Evolutionary conservation across 176 grass and related monocot species (phyloP).

Genomic region (Cenchrus purpureus): DNA sequence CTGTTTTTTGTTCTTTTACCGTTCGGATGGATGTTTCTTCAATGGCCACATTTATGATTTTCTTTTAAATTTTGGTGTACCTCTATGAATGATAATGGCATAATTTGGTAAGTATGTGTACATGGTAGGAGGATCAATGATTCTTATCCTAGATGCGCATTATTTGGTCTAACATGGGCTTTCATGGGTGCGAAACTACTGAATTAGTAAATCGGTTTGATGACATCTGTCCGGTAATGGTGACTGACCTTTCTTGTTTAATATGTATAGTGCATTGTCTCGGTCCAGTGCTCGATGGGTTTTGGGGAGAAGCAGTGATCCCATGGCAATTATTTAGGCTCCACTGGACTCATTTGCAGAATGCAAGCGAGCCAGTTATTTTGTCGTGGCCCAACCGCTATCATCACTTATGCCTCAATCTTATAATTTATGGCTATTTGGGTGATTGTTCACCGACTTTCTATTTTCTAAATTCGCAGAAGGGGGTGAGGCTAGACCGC

Average conservation of each 20-base stretch:
- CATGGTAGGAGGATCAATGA: background rate
- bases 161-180: background rate
- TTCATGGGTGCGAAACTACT: background rate
- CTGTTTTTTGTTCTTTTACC: no score
- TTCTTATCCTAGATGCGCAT: background rate
- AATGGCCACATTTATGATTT: background rate
- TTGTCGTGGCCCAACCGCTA: no score
- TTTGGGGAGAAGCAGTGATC: background rate
- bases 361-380: no score
- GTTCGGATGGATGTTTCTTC: background rate
- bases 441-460: no score
- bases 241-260: slow-evolving; percentile 3
- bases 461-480: no score
- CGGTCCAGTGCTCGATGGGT: background rate
- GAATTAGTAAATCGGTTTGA: slow-evolving; percentile 10
- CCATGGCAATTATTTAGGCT: background rate
- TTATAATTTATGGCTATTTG: no score
- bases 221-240: background rate
- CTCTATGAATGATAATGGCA: slow-evolving; percentile 10
- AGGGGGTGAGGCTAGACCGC: no score
- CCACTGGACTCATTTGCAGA: no score
- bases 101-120: background rate
- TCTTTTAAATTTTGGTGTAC: background rate
- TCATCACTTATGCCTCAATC: no score
- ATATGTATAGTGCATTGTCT: background rate